Evolutionary conservation across 108 stramenopile species (phyloP), one percentile per base, ranked within the genome.

Genomic region (Schizochytrium sp.): DNA sequence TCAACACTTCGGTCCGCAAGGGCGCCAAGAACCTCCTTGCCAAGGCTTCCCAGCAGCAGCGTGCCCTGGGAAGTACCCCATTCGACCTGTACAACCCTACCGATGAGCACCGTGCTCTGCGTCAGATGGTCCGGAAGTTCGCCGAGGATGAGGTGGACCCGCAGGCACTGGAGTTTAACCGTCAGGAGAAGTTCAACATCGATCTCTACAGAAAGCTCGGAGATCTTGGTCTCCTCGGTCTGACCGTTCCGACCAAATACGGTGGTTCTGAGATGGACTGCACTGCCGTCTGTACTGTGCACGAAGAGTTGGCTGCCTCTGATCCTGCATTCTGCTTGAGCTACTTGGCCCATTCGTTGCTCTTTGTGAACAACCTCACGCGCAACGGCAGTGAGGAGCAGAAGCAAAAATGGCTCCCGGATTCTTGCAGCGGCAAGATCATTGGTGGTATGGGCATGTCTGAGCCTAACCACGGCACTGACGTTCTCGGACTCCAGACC

Each of bases 361-460:
- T 94, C 19, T 94, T 96, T 73, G 94, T 95, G 45, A 97, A 97
- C 91, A 98, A 99, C 92, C 91, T 98, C 57, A 88, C 92, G 58
- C 93, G 94, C 72, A 99, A 99, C 93, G 97, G 94, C 72, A 94
- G 56, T 73, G 73, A 93, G 15, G 95, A 93, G 41, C 98, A 98
- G 92, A 94, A 95, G 46, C 61, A 64, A n/a, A 90, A 89, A 76
- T 98, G 92, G 87, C 87, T 99, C 13, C 97, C 98, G 13, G 90
- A 87, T 2, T 91, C 95, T 19, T 97, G 97, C 88, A 91, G 94
- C 44, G 99, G 98, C 38, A 91, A 72, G 55, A 91, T 90, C 40
- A 96, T 99, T 89, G 96, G 98, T 50, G 99, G 98, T 55, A 98
- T 99, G 99, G 95, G 97, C 87, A 99, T 99, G 99, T 95, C 95